Conservation (phyloP, 2,329 filamentous ascomycete genomes). For the Nemania sp. region DNA sequence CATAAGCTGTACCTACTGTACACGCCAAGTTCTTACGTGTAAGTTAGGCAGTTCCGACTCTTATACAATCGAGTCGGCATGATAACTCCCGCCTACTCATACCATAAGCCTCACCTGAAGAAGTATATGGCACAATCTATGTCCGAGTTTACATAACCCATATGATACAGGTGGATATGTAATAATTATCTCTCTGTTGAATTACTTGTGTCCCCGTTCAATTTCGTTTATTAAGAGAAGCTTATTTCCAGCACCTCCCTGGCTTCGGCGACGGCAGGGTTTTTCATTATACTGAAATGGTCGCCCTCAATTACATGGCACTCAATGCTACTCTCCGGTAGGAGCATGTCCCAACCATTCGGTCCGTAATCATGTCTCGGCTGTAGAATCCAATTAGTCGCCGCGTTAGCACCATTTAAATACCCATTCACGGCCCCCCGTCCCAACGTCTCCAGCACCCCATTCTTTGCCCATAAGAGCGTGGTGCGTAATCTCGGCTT, state of each 20-base stretch:
- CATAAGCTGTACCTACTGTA: too few relatives aligned
- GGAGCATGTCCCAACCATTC: conserved; percentile 18
- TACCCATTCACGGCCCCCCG: not conserved
- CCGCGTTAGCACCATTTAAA: not conserved
- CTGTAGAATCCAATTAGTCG: conserved; percentile 8
- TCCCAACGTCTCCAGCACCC: conserved; percentile 10
- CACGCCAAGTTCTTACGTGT: too few relatives aligned
- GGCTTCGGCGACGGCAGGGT: conserved; percentile 1
- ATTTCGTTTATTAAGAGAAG: too few relatives aligned
- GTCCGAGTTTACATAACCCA: too few relatives aligned
- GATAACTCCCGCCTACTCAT: too few relatives aligned
- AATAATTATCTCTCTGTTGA: too few relatives aligned
- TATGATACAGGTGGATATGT: too few relatives aligned
- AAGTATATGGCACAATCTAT: too few relatives aligned
- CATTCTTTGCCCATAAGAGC: conserved; percentile 16
- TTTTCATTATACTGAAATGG: conserved; percentile 28
- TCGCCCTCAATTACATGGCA: conserved; percentile 12
- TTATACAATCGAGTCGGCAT: too few relatives aligned
- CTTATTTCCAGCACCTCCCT: not conserved
- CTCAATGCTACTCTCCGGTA: not conserved
- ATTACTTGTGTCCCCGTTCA: too few relatives aligned
- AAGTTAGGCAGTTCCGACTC: too few relatives aligned
- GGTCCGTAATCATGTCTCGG: conserved; percentile 7
- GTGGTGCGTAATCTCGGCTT: not conserved
- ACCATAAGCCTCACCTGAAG: not conserved